These are phyloP conservation scores for Vitis hybrid DNA, from an alignment of 177 flowering plant species.

Conservation along the genomic window DNA sequence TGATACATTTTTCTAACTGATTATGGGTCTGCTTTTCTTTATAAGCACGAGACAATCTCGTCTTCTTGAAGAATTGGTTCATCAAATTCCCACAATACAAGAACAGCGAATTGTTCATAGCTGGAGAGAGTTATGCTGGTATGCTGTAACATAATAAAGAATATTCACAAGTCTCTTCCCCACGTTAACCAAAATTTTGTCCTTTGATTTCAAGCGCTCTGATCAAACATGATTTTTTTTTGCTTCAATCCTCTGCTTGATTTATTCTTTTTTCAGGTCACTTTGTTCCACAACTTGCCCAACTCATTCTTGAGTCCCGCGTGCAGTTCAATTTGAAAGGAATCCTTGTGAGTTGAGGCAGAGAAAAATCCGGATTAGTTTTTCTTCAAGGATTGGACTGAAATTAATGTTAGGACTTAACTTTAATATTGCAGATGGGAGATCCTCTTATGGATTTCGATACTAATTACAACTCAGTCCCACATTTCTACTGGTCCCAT, in stretches of 20 bases:
- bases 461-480: slow-evolving; percentile 40
- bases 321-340: slow-evolving; percentile 48
- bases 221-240: background rate
- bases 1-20: background rate
- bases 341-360: slow-evolving; percentile 42
- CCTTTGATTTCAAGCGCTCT: background rate
- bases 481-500: slow-evolving; percentile 49
- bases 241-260: background rate
- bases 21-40: too few relatives aligned
- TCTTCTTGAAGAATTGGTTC: too few relatives aligned
- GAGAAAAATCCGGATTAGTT: too few relatives aligned
- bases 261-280: slow-evolving; percentile 32
- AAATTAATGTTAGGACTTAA: background rate
- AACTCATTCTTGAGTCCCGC: slow-evolving; percentile 37
- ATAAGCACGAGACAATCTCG: too few relatives aligned
- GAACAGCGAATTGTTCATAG: too few relatives aligned
- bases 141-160: too few relatives aligned
- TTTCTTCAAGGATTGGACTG: too few relatives aligned
- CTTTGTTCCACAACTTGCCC: slow-evolving; percentile 52
- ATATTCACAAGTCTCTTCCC: too few relatives aligned
- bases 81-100: too few relatives aligned
- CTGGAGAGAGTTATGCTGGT: too few relatives aligned
- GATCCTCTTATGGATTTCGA: slow-evolving; percentile 43
- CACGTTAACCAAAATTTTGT: too few relatives aligned
- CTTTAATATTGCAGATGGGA: slow-evolving; percentile 32